Percentiles rank a stretch among this genome's conserved stretches.
Conservation (phyloP, 495 filamentous ascomycete genomes). For the Hypoxylon subgilvum region DNA sequence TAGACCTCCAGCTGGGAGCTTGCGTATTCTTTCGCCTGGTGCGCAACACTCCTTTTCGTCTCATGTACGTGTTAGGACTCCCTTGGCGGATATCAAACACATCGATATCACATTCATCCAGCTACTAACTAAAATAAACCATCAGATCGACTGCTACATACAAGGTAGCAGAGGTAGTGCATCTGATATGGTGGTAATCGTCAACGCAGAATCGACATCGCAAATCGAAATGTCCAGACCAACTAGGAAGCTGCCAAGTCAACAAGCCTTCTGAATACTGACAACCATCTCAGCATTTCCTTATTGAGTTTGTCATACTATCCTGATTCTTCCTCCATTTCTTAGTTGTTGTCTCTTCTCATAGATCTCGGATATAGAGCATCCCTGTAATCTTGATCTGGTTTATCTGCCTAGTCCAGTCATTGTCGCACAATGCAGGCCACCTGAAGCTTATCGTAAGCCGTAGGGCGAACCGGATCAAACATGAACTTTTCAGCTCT, state of each 20-base stretch:
- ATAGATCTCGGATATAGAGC: too few relatives aligned
- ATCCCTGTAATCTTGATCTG: too few relatives aligned
- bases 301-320: neutral
- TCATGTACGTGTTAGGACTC: conserved; percentile 23
- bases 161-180: too few relatives aligned
- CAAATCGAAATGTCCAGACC: neutral
- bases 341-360: too few relatives aligned
- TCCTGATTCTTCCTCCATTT: too few relatives aligned
- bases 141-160: too few relatives aligned
- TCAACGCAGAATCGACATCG: neutral
- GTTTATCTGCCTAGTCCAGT: too few relatives aligned
- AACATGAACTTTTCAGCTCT: neutral
- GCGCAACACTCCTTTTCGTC: conserved; percentile 22
- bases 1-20: conserved; percentile 12
- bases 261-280: neutral
- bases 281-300: neutral
- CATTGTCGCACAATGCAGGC: too few relatives aligned
- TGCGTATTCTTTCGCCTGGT: conserved; percentile 1
- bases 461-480: neutral
- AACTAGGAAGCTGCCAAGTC: conserved; percentile 4
- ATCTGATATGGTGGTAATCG: conserved; percentile 12
- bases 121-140: neutral
- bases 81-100: conserved; percentile 27
- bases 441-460: neutral
- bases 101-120: conserved; percentile 2